These are phyloP conservation scores for Friedmanniomyces endolithicus DNA, from an alignment of 495 filamentous ascomycete genomes.

Conservation along the genomic window DNA sequence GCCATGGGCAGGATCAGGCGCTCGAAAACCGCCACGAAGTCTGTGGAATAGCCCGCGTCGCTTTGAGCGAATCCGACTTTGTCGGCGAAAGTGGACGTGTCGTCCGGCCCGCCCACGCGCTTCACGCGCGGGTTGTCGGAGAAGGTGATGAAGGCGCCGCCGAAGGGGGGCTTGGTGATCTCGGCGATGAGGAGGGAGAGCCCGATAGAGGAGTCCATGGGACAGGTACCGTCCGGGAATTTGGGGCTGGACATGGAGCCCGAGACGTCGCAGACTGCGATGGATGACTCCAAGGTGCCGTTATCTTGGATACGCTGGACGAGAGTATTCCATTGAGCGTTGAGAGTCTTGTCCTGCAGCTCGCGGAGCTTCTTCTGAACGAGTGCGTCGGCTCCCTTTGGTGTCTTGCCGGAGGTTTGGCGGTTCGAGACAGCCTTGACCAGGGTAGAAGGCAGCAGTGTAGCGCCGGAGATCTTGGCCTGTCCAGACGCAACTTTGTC, in stretches of 20 bases:
- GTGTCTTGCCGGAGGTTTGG: background rate
- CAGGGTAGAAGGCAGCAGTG: slow-evolving; percentile 33
- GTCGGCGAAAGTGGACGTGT: slow-evolving; percentile 23
- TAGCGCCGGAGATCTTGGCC: slow-evolving; percentile 34
- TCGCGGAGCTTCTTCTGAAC: slow-evolving; percentile 12
- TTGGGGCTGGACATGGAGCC: slow-evolving; percentile 30
- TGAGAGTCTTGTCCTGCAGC: slow-evolving; percentile 22
- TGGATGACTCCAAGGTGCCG: slow-evolving; percentile 32
- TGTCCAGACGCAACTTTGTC: slow-evolving; percentile 29
- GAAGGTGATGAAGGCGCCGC: slow-evolving; percentile 38
- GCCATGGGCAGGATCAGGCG: slow-evolving; percentile 36
- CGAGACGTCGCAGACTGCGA: slow-evolving; percentile 38
- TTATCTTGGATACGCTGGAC: slow-evolving; percentile 37
- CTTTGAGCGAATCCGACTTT: slow-evolving; percentile 23
- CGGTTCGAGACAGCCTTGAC: slow-evolving; percentile 13
- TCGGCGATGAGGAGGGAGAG: slow-evolving; percentile 37
- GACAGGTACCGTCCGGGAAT: slow-evolving; percentile 32
- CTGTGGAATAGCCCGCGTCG: slow-evolving; percentile 26
- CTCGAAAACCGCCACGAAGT: slow-evolving; percentile 37
- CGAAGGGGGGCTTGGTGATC: slow-evolving; percentile 34
- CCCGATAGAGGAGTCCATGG: slow-evolving; percentile 37
- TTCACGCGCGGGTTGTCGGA: slow-evolving; percentile 24
- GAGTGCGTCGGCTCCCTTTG: slow-evolving; percentile 5
- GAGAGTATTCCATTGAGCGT: slow-evolving; percentile 37
- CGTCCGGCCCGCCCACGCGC: slow-evolving; percentile 23